Base-by-base conservation (phyloP, 2,329 filamentous ascomycete genomes). In the Microcyclosporella mali region DNA sequence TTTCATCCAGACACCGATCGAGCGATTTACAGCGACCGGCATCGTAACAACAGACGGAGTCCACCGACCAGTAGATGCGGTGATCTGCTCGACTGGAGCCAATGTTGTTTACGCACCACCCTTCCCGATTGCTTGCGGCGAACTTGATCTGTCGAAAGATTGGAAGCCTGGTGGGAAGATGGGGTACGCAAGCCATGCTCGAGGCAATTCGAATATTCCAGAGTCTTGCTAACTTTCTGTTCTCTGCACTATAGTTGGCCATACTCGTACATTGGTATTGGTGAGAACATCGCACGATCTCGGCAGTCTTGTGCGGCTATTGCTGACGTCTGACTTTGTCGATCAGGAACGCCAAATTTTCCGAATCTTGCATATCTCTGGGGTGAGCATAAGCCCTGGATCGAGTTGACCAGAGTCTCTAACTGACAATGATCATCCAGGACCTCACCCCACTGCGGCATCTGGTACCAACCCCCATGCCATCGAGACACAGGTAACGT, bases 401-500 rank as follows among this genome's bases (percentile, higher is more conserved):
- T n/a, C n/a, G n/a, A n/a, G n/a, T n/a, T n/a, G n/a, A n/a, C n/a
- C n/a, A n/a, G 17, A 17, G 25, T 37, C 17, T 36, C 21, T n/a
- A 12, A 19, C 27, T 41, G 29, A 45, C 31, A 25, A 39, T 36
- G 12, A 11, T 32, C 17, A 32, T 30, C 7, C 38, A 50, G 51
- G 52, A 28, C 52, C 52, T 10, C 53, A 53, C 42, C 50, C 52
- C 6, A 38, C 46, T 10, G 52, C 50, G 15, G 45, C 46, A 4
- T 46, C 41, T 21, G 52, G 50, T 3, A 53, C 52, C 14, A 45
- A 51, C 3, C 50, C 52, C 30, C 78, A 84, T 54, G 75, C 71
- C 45, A 71, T 82, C 17, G 84, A 88, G 60, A 80, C 74, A 4
- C 78, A 84, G 50, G 61, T 84, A 1, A 74, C 78, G 0, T 84